Evolutionary conservation across 1,284 basidiomycete genomes (phyloP), one percentile per base, ranked within the genome.

Genomic region (Rhodotorula sp.): DNA sequence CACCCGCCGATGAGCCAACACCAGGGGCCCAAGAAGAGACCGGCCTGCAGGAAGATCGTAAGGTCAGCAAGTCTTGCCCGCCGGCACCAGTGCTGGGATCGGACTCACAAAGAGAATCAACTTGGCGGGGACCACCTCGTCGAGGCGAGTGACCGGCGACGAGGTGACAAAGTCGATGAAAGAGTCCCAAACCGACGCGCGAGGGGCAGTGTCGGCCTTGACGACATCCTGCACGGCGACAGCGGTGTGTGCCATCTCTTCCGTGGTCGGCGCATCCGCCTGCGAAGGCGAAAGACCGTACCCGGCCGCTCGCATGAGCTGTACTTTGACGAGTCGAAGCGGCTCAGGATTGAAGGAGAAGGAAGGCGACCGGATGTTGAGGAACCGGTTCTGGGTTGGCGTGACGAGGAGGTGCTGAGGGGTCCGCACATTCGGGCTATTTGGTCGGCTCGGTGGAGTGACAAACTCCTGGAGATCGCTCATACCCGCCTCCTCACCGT

Each of bases 1-100:
- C 76, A 77, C n/a, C 76, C 76, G 21, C 74, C 76, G 43, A 77
- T 57, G 56, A 77, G 64, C 70, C 70, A 77, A 31, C 62, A 70
- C 76, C 76, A 77, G 3, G 76, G 76, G 4, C 74, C 76, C 26
- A 75, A 46, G 26, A 63, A 29, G 65, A 75, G 74, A 20, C 76
- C 76, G 10, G 67, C 70, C 67, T 72, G 56, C 43, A 43, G 23
- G 3, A n/a, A 18, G 34, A 0, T 7, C 18, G n/a, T 26, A 3
- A 10, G 23, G 23, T 39, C 16, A 52, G 29, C 43, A 39, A 26
- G 29, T 16, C 23, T 49, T 43, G 18, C 20, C 10, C 7, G 23
- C 21, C 10, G 47, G 7, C 48, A 26, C 0, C 2, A 29, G 8
- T 6, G 26, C 31, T 54, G 29, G 29, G 20, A 15, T 34, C 47